Percentiles rank a stretch among this genome's conserved stretches.
Evolutionary conservation across 805 yeast genomes (phyloP).

Genomic region (Candida bentonensis): DNA sequence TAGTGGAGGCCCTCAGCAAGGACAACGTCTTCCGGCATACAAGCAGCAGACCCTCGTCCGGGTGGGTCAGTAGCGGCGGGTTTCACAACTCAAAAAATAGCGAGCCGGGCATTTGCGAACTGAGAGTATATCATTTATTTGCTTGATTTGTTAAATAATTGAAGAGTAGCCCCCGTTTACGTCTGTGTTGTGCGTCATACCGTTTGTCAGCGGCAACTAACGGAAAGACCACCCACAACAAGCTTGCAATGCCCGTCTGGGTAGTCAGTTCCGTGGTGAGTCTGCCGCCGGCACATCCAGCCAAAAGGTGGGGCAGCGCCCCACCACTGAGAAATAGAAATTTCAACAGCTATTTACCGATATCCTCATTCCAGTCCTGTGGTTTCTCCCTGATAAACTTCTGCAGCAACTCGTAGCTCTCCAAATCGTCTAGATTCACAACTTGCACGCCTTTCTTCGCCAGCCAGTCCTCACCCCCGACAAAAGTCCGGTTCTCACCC

Average conservation of each 20-base stretch:
- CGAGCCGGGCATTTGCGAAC: too few species aligned
- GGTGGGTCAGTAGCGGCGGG: too few species aligned
- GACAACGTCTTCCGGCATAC: too few species aligned
- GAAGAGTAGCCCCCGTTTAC: too few species aligned
- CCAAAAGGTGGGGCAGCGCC: neutral
- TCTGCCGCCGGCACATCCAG: neutral
- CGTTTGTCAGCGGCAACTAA: too few species aligned
- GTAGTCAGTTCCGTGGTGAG: neutral
- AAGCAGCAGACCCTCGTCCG: too few species aligned
- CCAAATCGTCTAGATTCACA: constrained; percentile 18
- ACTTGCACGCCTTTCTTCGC: constrained; percentile 44
- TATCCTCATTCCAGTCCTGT: constrained; percentile 25
- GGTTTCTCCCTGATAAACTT: constrained; percentile 51
- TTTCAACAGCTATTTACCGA: constrained; percentile 15
- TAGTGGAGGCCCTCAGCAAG: too few species aligned
- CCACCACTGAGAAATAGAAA: neutral
- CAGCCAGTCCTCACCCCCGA: constrained; percentile 74
- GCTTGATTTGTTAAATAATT: too few species aligned
- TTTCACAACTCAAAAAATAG: too few species aligned
- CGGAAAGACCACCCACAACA: too few species aligned
- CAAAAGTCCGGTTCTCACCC: constrained; percentile 75
- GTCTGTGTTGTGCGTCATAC: too few species aligned
- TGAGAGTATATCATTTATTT: too few species aligned
- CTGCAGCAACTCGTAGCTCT: constrained; percentile 48
- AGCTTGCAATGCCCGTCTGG: neutral